A percentile compares a stretch with the other conserved stretches of the same genome.
phyloP scores from a whole-genome alignment of 2,329 filamentous ascomycete species.

The Aspergillus sojae region DNA sequence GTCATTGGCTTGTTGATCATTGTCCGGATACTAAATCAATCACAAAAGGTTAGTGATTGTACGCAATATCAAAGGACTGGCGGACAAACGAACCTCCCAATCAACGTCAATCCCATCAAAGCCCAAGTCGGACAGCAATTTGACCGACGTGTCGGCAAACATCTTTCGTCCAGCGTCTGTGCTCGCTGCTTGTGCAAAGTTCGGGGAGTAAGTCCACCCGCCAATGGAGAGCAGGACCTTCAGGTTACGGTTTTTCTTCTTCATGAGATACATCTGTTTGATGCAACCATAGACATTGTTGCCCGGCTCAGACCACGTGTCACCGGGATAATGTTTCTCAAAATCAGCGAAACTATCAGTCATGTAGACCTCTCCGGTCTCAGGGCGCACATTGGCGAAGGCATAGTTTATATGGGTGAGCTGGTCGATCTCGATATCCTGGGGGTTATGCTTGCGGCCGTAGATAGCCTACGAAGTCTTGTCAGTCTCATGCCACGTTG shows the following conservation, averaged over 20 bases:
- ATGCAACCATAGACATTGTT: slow-evolving; percentile 75
- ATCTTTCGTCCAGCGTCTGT: slow-evolving; percentile 60
- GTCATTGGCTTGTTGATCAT: slow-evolving; percentile 37
- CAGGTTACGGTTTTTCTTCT: slow-evolving; percentile 74
- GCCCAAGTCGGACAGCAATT: slow-evolving; percentile 74
- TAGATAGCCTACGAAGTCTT: slow-evolving; percentile 70
- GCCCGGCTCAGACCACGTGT: slow-evolving; percentile 69
- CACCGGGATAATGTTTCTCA: slow-evolving; percentile 69
- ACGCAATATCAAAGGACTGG: neutral
- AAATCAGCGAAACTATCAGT: slow-evolving; percentile 70
- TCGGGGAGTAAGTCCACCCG: slow-evolving; percentile 77
- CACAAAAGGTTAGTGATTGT: neutral
- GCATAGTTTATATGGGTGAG: slow-evolving; percentile 89
- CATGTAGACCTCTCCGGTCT: slow-evolving; percentile 78
- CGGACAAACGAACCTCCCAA: slow-evolving; percentile 34
- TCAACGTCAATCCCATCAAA: slow-evolving; percentile 57
- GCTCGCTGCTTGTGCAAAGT: slow-evolving; percentile 69
- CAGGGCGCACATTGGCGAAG: slow-evolving; percentile 82
- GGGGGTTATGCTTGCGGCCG: slow-evolving; percentile 78
- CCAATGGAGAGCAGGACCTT: slow-evolving; percentile 83
- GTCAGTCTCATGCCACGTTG: too few relatives aligned
- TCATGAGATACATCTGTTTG: slow-evolving; percentile 75
- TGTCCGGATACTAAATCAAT: slow-evolving; percentile 32
- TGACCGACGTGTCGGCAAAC: slow-evolving; percentile 71
- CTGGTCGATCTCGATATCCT: slow-evolving; percentile 77